A percentile compares a stretch with the other conserved stretches of the same genome.
phyloP scores from a whole-genome alignment of 2,329 filamentous ascomycete species.

The Monosporascus ibericus region DNA sequence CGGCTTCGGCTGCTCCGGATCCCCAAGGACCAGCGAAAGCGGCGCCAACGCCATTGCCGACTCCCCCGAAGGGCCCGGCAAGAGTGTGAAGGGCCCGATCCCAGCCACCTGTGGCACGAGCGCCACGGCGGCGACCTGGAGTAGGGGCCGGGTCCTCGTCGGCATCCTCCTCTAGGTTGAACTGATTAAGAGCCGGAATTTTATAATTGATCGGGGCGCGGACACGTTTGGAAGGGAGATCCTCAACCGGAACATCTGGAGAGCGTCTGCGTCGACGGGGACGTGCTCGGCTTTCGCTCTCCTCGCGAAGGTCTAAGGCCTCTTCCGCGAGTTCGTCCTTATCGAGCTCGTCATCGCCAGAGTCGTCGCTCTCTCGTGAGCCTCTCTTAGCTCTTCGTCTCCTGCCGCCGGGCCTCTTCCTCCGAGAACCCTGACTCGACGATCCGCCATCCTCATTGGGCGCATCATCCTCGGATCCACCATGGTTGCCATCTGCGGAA shows the following conservation, averaged over 20 bases:
- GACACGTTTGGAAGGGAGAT: constrained; percentile 45
- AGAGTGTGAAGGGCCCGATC: constrained; percentile 84
- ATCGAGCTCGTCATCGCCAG: constrained; percentile 53
- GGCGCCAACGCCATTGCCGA: constrained; percentile 59
- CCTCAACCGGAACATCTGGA: constrained; percentile 55
- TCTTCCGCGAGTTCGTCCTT: constrained; percentile 61
- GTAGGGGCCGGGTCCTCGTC: constrained; percentile 64
- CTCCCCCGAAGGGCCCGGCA: constrained; percentile 87
- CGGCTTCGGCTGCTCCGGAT: constrained; percentile 48
- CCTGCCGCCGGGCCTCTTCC: constrained; percentile 33
- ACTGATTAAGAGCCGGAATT: constrained; percentile 68
- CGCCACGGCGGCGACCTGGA: constrained; percentile 61
- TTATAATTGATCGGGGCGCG: constrained; percentile 77
- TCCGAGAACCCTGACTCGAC: constrained; percentile 45
- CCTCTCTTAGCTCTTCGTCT: constrained; percentile 38
- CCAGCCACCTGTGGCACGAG: constrained; percentile 54
- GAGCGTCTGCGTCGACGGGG: constrained; percentile 45
- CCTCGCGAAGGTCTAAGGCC: constrained; percentile 53
- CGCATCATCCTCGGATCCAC: constrained; percentile 26
- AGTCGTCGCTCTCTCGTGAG: constrained; percentile 44
- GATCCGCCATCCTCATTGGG: constrained; percentile 33
- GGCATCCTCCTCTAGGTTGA: constrained; percentile 68
- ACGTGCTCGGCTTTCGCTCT: constrained; percentile 32
- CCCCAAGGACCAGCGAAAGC: constrained; percentile 71
- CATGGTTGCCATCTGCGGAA: constrained; percentile 48